Base-by-base conservation (phyloP, 2,329 filamentous ascomycete genomes). In the Fusarium nelsonii region DNA sequence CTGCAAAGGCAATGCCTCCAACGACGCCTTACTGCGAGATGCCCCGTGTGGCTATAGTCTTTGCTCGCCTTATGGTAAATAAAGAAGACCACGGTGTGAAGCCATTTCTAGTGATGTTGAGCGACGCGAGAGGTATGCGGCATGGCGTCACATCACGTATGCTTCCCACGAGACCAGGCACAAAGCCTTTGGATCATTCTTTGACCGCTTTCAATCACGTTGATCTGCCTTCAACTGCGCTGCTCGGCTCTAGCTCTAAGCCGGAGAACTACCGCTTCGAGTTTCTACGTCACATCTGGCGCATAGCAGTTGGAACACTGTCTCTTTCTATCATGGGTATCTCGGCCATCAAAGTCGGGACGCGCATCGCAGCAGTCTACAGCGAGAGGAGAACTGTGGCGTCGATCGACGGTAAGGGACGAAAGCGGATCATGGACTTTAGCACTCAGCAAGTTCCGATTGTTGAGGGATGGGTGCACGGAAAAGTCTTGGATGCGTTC, bases 1-100 rank as follows among this genome's bases (percentile, higher is more conserved):
- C 51, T 20, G 34, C 44, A 54, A 54, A 54, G 18, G 28, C 14
- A 23, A 54, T 54, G 50, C 50, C 39, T 8, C 50, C 50, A 4
- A 44, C 50, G 26, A 34, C 50, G 36, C 50, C 50, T 9, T 34
- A 44, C 7, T 34, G 50, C n/a, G 50, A 30, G 6, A 34, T 54
- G 2, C 50, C 50, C 15, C 39, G 28, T 15, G 40, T 54, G 16
- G 50, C 50, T 15, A 44, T 54, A 2, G 50, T 54, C 10, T 54
- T 54, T 18, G 50, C 50, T 18, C 50, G 50, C 16, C 30, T 54
- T 14, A 44, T 54, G 18, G 39, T 54, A 8, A 23, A 9, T 3
- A 39, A 39, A 3, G 26, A 44, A 16, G 32, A 4, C 26, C 26
- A 18, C 20, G 49, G 49, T 28, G 49, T 52, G 12, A 52, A 41